phyloP scores from a whole-genome alignment of 2,329 filamentous ascomycete species.

The Paecilomyces sp. region DNA sequence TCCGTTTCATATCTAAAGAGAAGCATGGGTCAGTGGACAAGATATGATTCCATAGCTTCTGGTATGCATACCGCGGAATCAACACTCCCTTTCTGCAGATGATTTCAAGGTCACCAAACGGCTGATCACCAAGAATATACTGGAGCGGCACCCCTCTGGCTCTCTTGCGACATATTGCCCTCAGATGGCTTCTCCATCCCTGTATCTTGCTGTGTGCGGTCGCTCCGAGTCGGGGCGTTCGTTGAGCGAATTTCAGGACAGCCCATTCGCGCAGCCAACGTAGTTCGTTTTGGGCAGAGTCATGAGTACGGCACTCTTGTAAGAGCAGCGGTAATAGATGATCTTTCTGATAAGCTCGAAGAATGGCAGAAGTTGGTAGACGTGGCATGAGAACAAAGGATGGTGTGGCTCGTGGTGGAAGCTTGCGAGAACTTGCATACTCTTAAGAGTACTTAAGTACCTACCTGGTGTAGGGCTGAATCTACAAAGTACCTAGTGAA shows the following conservation, averaged over 20 bases:
- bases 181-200: slow-evolving; percentile 25
- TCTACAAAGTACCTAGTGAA: too few relatives aligned
- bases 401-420: neutral
- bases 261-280: slow-evolving; percentile 40
- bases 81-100: slow-evolving; percentile 69
- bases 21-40: neutral
- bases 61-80: slow-evolving; percentile 59
- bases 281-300: slow-evolving; percentile 39
- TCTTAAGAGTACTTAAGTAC: neutral
- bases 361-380: slow-evolving; percentile 28
- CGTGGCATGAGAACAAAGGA: slow-evolving; percentile 33
- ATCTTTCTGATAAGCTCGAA: slow-evolving; percentile 26
- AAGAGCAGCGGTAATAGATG: slow-evolving; percentile 35
- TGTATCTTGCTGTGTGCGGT: slow-evolving; percentile 1
- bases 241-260: slow-evolving; percentile 7
- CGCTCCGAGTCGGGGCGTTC: neutral
- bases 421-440: too few relatives aligned
- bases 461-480: too few relatives aligned
- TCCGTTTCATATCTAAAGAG: slow-evolving; percentile 57
- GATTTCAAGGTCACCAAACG: slow-evolving; percentile 78
- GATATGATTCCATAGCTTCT: neutral
- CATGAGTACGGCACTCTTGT: slow-evolving; percentile 36
- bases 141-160: slow-evolving; percentile 70
- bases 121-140: slow-evolving; percentile 82
- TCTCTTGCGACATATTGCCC: slow-evolving; percentile 34